A percentile compares a stretch with the other conserved stretches of the same genome.
These are phyloP conservation scores for Akanthomyces lecanii DNA, from an alignment of 2,329 filamentous ascomycete species.

Conservation along the genomic window DNA sequence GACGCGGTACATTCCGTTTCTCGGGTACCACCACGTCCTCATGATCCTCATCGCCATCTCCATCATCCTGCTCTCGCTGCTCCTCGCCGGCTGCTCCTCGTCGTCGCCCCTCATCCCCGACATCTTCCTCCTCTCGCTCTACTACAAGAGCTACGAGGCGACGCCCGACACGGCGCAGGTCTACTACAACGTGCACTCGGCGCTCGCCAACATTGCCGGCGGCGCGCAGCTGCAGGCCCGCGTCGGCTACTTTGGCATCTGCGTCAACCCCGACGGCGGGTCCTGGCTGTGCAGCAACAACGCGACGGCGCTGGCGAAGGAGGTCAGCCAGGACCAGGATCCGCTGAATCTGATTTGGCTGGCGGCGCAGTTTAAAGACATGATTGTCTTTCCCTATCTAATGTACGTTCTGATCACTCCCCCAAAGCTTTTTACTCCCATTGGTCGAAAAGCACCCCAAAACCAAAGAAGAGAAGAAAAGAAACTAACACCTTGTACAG, in stretches of 20 bases:
- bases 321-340: constrained; percentile 87
- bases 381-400: constrained; percentile 95
- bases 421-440: too few species aligned
- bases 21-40: constrained; percentile 78
- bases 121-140: constrained; percentile 97
- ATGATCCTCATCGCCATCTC: constrained; percentile 95
- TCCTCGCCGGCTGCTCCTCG: constrained; percentile 93
- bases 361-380: constrained; percentile 94
- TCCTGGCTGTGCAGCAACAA: constrained; percentile 96
- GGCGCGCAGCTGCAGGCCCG: constrained; percentile 79
- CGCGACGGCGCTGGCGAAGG: constrained; percentile 84
- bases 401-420: constrained; percentile 56
- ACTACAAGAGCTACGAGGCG: constrained; percentile 85
- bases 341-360: constrained; percentile 97
- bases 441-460: neutral
- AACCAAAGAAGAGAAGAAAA: neutral
- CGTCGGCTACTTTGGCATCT: constrained; percentile 97
- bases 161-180: constrained; percentile 82
- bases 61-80: constrained; percentile 88
- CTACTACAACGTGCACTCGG: constrained; percentile 78
- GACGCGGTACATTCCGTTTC: constrained; percentile 57
- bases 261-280: constrained; percentile 85
- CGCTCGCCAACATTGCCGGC: constrained; percentile 87
- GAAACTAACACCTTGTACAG: constrained; percentile 39
- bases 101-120: constrained; percentile 90